Percentiles rank a stretch among this genome's conserved stretches.
Evolutionary conservation across 371 early-diverging fungal genomes (phyloP).

Genomic region (Saksenaea oblongispora): DNA sequence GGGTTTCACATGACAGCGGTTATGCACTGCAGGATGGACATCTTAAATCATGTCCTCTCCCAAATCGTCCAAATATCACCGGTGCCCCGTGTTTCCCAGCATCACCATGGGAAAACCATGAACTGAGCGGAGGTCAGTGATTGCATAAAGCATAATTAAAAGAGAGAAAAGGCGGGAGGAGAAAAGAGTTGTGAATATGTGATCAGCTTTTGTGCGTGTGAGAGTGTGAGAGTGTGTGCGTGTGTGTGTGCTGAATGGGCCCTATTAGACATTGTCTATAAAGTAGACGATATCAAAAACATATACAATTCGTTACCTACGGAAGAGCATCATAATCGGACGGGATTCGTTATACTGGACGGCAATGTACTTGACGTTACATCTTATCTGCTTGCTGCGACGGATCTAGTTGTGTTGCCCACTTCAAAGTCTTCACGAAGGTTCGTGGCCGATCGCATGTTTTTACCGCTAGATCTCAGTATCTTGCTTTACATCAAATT

Average conservation of each 20-base stretch:
- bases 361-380: conserved; percentile 47
- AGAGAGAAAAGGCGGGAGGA: background rate
- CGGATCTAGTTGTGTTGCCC: conserved; percentile 32
- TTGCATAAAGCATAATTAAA: background rate
- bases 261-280: conserved; percentile 34
- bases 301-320: conserved; percentile 31
- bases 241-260: background rate
- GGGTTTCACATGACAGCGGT: conserved; percentile 34
- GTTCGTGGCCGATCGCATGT: conserved; percentile 43
- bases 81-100: conserved; percentile 41
- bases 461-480: conserved; percentile 41
- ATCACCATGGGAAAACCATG: background rate
- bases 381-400: conserved; percentile 32
- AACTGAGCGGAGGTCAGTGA: background rate
- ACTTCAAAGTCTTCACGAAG: conserved; percentile 33
- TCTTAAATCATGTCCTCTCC: conserved; percentile 39
- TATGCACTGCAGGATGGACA: conserved; percentile 19
- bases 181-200: too few relatives aligned
- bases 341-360: conserved; percentile 39
- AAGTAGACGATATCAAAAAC: conserved; percentile 17
- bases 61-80: conserved; percentile 26
- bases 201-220: background rate
- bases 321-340: background rate
- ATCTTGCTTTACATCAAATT: conserved; percentile 37
- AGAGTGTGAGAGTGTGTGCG: background rate